phyloP scores from a whole-genome alignment of 805 yeast genomes.

The Wickerhamomyces chambardii region DNA sequence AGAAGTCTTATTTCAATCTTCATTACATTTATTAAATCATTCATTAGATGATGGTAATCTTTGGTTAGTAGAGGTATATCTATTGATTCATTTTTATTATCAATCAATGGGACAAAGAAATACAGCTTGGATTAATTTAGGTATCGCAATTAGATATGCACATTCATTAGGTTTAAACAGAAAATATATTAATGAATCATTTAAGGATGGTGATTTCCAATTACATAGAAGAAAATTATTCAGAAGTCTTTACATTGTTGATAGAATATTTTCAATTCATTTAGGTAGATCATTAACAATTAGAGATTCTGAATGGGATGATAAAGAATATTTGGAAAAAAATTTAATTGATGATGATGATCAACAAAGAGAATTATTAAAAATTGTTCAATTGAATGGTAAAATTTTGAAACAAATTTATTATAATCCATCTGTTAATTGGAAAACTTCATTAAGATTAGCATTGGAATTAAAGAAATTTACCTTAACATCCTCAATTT shows the following conservation, averaged over 20 bases:
- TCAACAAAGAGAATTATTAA: constrained; percentile 20
- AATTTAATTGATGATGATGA: constrained; percentile 7
- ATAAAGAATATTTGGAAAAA: constrained; percentile 11
- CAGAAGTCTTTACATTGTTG: constrained; percentile 25
- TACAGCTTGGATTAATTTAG: constrained; percentile 34
- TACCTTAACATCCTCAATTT: constrained; percentile 22
- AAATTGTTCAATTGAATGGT: constrained; percentile 21
- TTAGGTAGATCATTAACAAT: constrained; percentile 30
- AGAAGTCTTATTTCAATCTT: constrained; percentile 25
- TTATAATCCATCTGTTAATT: constrained; percentile 20
- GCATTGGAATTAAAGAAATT: constrained; percentile 27
- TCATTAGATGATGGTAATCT: constrained; percentile 28
- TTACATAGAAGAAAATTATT: constrained; percentile 25
- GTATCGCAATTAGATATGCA: constrained; percentile 32
- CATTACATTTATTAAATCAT: constrained; percentile 20
- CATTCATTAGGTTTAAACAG: constrained; percentile 33
- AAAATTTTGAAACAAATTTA: constrained; percentile 23
- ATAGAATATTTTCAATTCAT: constrained; percentile 22
- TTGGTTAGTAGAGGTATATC: constrained; percentile 33
- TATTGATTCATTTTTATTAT: constrained; percentile 29
- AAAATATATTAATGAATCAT: constrained; percentile 26
- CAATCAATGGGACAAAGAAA: constrained; percentile 29
- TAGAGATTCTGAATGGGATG: constrained; percentile 30
- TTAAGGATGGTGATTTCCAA: constrained; percentile 18
- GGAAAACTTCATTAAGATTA: constrained; percentile 22